These are phyloP conservation scores for Arabidopsis suecica DNA, from an alignment of 345 rosid genomes.

Conservation along the genomic window DNA sequence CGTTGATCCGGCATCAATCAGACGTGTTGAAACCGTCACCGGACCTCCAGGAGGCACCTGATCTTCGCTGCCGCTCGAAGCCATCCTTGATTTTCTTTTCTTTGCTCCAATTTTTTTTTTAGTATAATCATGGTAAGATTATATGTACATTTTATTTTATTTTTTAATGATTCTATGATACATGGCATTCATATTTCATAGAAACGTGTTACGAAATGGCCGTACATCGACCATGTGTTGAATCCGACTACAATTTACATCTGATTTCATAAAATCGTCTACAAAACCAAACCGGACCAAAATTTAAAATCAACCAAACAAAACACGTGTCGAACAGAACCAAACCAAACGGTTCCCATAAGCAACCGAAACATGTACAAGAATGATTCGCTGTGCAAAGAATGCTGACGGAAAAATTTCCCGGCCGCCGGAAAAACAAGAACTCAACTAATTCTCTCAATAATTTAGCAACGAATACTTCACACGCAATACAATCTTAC, in stretches of 20 bases:
- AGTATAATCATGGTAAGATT: background rate
- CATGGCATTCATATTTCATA: constrained; percentile 20
- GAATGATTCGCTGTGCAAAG: constrained; percentile 45
- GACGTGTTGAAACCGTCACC: constrained; percentile 52
- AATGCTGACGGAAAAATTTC: constrained; percentile 31
- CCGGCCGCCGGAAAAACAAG: constrained; percentile 32
- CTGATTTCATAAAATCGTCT: constrained; percentile 34
- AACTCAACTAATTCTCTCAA: constrained; percentile 45
- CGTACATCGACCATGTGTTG: constrained; percentile 37
- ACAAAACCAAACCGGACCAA: constrained; percentile 39
- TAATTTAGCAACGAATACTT: constrained; percentile 94
- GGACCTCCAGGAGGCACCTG: constrained; percentile 55
- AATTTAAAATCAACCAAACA: constrained; percentile 27
- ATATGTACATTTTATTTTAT: background rate
- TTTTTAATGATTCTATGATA: constrained; percentile 2
- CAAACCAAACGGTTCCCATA: constrained; percentile 25
- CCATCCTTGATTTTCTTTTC: constrained; percentile 23
- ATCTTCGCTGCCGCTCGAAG: constrained; percentile 28
- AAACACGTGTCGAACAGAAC: constrained; percentile 32
- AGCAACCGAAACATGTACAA: constrained; percentile 36
- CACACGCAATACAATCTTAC: constrained; percentile 85
- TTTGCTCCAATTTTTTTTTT: background rate
- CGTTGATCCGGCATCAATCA: constrained; percentile 59
- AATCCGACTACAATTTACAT: constrained; percentile 41
- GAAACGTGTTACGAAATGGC: constrained; percentile 38